Evolutionary conservation across 2,329 filamentous ascomycete species (phyloP).

Genomic region (Fusarium piperis): DNA sequence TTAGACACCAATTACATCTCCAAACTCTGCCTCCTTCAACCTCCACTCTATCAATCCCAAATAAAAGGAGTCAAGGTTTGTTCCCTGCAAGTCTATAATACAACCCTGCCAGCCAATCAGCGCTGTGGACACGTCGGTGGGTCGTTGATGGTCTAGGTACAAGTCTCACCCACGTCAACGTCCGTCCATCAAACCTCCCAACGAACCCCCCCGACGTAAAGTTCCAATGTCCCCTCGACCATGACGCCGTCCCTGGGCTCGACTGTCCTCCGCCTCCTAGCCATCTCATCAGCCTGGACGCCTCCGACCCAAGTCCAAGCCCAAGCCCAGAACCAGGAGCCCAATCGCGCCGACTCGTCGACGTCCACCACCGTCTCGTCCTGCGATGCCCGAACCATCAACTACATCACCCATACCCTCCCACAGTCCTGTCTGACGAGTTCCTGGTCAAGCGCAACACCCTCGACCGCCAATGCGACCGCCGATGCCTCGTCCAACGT

Average conservation of each 20-base stretch:
- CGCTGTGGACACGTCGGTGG: neutral
- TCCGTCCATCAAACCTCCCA: neutral
- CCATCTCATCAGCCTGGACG: constrained; percentile 14
- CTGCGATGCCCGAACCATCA: constrained; percentile 73
- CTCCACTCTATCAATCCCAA: neutral
- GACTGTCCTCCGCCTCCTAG: constrained; percentile 13
- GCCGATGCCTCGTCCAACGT: neutral
- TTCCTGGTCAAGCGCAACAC: constrained; percentile 58
- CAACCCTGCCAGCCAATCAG: neutral
- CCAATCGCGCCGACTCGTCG: constrained; percentile 14
- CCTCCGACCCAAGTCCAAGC: constrained; percentile 2
- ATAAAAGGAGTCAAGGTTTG: neutral
- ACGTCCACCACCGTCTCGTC: constrained; percentile 18
- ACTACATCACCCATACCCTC: constrained; percentile 82
- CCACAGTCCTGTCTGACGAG: constrained; percentile 79
- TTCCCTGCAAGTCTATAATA: neutral
- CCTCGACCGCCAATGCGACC: constrained; percentile 19
- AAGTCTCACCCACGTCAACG: neutral
- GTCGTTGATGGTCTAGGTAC: neutral
- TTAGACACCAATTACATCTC: neutral
- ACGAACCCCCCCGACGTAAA: neutral
- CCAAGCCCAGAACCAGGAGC: constrained; percentile 6
- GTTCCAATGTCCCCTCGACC: constrained; percentile 28
- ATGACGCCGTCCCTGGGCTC: constrained; percentile 35
- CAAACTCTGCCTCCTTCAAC: neutral